Conservation (phyloP, 108 stramenopile genomes). For the Skeletonema menzelii region DNA sequence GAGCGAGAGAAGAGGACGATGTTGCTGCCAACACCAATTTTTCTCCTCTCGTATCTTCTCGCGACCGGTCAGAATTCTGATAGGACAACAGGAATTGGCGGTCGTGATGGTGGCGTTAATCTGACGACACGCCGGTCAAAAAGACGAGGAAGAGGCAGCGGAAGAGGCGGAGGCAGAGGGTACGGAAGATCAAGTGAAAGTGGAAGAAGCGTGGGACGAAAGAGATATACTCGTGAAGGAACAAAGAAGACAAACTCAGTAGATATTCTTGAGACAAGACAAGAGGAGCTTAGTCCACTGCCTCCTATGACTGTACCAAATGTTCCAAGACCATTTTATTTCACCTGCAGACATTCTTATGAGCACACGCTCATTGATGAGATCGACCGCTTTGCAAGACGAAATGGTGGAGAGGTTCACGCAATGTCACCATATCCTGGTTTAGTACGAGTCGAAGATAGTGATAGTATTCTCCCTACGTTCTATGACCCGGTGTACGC, state of each 20-base stretch:
- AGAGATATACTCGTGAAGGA: slow-evolving; percentile 17
- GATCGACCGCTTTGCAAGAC: slow-evolving; percentile 9
- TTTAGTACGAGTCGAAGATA: slow-evolving; percentile 30
- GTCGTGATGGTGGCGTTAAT: no score
- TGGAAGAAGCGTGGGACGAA: slow-evolving; percentile 2
- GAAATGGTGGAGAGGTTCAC: background rate
- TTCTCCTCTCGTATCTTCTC: slow-evolving; percentile 13
- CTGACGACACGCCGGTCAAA: background rate
- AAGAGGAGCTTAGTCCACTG: slow-evolving; percentile 20
- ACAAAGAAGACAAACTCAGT: slow-evolving; percentile 1
- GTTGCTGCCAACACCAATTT: background rate
- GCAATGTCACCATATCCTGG: slow-evolving; percentile 54
- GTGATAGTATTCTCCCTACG: background rate
- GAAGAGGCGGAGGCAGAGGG: background rate
- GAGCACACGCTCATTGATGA: slow-evolving; percentile 56
- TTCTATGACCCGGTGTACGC: slow-evolving; percentile 53
- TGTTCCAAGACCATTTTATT: slow-evolving; percentile 46
- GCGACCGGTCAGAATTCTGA: background rate
- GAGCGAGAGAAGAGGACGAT: no score
- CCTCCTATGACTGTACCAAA: slow-evolving; percentile 31
- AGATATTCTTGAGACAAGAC: background rate
- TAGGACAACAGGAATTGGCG: no score
- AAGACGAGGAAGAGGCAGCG: background rate
- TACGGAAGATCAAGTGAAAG: background rate
- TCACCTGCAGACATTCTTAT: slow-evolving; percentile 60